Evolutionary conservation across 441 rosid genomes (phyloP), one percentile per base, ranked within the genome.

Genomic region (Mallotus repandus): DNA sequence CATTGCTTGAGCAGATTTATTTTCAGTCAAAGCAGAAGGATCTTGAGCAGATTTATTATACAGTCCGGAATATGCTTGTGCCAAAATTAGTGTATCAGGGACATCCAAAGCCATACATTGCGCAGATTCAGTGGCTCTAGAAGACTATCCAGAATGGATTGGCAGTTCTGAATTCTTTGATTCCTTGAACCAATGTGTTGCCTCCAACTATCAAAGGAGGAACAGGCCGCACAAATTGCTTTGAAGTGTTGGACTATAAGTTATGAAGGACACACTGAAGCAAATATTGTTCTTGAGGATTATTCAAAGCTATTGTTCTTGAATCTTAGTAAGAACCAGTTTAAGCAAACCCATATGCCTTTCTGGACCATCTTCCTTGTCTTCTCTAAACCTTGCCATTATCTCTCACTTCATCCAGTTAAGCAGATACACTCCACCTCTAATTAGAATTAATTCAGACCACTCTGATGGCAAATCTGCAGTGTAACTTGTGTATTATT

Each of bases 181-280:
- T 90, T 91, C 85, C 81, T 91, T 16, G 90, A 81, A 69, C 71
- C 66, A 66, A 88, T 81, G 59, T 88, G 96, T 35, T 79, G 80
- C 70, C 83, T 84, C 99, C 99, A 93, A 69, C 88, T 80, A 60
- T 85, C 87, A 32, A 95, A 84, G 43, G 89, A 88, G 38, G 95
- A 84, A 49, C 86, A 80, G 1, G 96, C 89, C 82, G 82, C 7
- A 75, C 70, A 68, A 72, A 86, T 78, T 77, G 87, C 38, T 84
- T 79, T 16, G 94, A 75, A 11, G 81, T 66, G 70, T 79, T 76
- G 2, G 95, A 72, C 68, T 85, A 92, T 82, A 95, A 73, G 73
- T 84, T 88, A 70, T 85, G 95, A 79, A 96, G 64, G 63, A 80
- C 89, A 53, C 86, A 91, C 57, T 93, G 95, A 71, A 96, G 91